A percentile compares a stretch with the other conserved stretches of the same genome.
Evolutionary conservation across 139 green algal genomes (phyloP).

Genomic region (Coelastrella sp.): DNA sequence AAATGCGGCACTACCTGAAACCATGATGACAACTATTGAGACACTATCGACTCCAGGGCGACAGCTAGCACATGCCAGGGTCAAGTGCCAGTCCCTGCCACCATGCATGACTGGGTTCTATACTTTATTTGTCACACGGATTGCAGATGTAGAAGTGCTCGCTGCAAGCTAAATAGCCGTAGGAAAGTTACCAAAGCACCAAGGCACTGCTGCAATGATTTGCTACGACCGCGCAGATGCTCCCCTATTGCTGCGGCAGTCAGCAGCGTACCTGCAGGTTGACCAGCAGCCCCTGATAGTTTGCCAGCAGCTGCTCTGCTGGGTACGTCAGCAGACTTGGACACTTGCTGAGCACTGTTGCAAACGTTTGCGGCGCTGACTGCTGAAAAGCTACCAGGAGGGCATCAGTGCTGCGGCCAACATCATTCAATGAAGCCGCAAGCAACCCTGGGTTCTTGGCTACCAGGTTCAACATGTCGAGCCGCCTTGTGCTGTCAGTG

Average conservation of each 20-base stretch:
- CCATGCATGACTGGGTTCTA: no score
- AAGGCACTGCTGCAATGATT: background rate
- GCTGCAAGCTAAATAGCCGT: no score
- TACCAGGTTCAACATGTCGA: constrained; percentile 28
- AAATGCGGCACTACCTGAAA: no score
- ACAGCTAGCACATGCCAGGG: no score
- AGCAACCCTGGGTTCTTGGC: constrained; percentile 27
- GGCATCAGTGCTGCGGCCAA: constrained; percentile 31
- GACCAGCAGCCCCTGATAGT: constrained; percentile 32
- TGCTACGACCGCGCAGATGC: background rate
- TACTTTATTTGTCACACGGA: no score
- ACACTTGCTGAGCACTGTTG: constrained; percentile 38
- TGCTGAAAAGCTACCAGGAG: constrained; percentile 34
- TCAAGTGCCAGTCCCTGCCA: no score
- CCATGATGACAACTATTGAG: no score
- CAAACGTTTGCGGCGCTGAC: constrained; percentile 23
- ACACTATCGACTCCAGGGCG: no score
- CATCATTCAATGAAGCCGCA: background rate
- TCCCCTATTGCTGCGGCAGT: background rate
- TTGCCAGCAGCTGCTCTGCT: constrained; percentile 19
- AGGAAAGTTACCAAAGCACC: no score
- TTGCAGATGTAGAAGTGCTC: no score
- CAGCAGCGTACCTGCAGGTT: constrained; percentile 4
- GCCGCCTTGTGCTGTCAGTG: constrained; percentile 21
- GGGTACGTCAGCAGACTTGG: constrained; percentile 38